Conservation (phyloP, 2,329 filamentous ascomycete genomes). For the Cytospora paraplurivora region DNA sequence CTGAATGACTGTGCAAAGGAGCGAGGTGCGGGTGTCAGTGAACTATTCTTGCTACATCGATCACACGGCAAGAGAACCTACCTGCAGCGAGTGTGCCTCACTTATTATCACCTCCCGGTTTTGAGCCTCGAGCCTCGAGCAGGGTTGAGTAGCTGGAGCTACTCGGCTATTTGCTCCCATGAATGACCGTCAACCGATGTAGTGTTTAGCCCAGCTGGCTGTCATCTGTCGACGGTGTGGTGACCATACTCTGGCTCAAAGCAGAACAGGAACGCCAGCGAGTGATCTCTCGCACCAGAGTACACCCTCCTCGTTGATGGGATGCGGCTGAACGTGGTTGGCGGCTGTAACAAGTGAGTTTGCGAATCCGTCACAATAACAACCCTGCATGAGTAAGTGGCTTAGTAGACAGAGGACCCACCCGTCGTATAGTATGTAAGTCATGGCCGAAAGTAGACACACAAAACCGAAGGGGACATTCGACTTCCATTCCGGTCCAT, state of each 20-base stretch:
- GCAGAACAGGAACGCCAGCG: not conserved
- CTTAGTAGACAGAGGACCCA: no score
- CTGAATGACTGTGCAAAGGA: not conserved
- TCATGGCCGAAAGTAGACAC: not conserved
- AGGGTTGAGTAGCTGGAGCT: not conserved
- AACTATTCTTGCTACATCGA: not conserved
- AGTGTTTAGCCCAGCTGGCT: not conserved
- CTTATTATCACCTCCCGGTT: not conserved
- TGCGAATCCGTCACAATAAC: not conserved
- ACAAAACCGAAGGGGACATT: constrained; percentile 9
- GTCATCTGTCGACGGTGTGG: not conserved
- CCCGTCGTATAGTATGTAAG: not conserved
- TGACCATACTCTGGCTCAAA: not conserved
- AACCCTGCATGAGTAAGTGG: not conserved
- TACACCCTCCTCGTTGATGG: not conserved
- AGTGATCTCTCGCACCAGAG: not conserved
- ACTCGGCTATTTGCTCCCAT: not conserved
- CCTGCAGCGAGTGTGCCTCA: not conserved
- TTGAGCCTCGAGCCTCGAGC: not conserved
- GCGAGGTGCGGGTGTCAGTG: not conserved
- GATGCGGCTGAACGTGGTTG: not conserved
- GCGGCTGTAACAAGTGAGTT: not conserved
- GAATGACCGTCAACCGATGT: not conserved
- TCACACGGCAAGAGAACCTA: not conserved
- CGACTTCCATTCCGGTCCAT: constrained; percentile 17